Evolutionary conservation across 108 stramenopile species (phyloP).

Genomic region (Conticribra weissflogii): DNA sequence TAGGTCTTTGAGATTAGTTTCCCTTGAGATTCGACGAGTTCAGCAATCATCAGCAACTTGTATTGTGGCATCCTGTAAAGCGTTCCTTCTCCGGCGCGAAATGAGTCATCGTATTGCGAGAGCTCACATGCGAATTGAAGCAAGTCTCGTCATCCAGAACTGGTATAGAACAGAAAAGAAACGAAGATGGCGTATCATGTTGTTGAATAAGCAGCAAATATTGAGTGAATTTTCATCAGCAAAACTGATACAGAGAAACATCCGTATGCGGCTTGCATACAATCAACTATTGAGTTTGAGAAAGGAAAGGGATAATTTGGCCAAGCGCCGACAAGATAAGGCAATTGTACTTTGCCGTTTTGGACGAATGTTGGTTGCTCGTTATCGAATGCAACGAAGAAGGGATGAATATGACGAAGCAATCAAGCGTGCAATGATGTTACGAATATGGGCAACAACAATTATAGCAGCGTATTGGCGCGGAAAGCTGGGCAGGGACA

Average conservation of each 20-base stretch:
- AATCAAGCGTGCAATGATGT: conserved; percentile 13
- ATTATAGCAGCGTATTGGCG: conserved; percentile 44
- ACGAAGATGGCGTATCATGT: conserved; percentile 4
- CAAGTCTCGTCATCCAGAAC: conserved; percentile 21
- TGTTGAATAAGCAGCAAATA: conserved; percentile 5
- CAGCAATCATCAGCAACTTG: conserved; percentile 7
- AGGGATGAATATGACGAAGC: conserved; percentile 35
- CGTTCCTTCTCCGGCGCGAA: conserved; percentile 19
- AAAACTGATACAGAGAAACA: conserved; percentile 20
- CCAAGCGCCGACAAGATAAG: conserved; percentile 14
- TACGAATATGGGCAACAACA: conserved; percentile 40
- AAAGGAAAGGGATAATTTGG: conserved; percentile 8
- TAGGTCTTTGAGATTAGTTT: conserved; percentile 10
- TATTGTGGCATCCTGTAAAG: conserved; percentile 2
- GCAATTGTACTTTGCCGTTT: conserved; percentile 29
- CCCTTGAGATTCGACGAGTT: conserved; percentile 15
- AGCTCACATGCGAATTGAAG: conserved; percentile 18
- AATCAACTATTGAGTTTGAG: conserved; percentile 1
- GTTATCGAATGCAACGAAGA: conserved; percentile 15
- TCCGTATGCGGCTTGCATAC: conserved; percentile 14
- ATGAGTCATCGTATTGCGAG: conserved; percentile 9
- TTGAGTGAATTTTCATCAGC: conserved; percentile 11
- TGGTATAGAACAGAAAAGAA: conserved; percentile 28
- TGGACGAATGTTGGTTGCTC: conserved; percentile 29
- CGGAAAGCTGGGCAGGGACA: conserved; percentile 49